A percentile compares a stretch with the other conserved stretches of the same genome.
Conservation (phyloP, 331 rosid genomes). For the Saraca asoca region DNA sequence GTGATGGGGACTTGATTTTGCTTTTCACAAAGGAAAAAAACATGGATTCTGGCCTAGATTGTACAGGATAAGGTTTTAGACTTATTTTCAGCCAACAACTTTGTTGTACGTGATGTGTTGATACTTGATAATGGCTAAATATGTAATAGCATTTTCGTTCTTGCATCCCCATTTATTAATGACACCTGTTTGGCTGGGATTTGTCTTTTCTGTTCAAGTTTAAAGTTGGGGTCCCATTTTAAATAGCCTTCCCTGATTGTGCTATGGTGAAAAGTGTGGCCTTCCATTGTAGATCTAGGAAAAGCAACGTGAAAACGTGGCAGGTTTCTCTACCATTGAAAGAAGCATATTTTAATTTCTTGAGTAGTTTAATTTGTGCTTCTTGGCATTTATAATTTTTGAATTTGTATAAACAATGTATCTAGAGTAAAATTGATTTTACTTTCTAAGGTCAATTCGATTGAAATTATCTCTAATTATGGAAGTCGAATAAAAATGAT, state of each 20-base stretch:
- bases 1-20: conserved; percentile 13
- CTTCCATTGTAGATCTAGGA: conserved; percentile 26
- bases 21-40: background rate
- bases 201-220: conserved; percentile 7
- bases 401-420: no score
- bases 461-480: no score
- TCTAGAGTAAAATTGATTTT: no score
- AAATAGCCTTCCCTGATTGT: conserved; percentile 21
- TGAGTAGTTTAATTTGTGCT: no score
- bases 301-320: conserved; percentile 38
- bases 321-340: conserved; percentile 16
- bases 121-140: background rate
- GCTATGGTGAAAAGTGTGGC: background rate
- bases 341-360: conserved; percentile 7
- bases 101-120: background rate
- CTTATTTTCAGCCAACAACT: background rate
- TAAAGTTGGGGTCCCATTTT: conserved; percentile 29
- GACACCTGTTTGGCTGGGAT: conserved; percentile 28
- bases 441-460: no score
- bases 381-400: no score
- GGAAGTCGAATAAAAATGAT: no score
- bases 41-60: background rate
- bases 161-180: background rate
- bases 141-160: no score
- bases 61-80: background rate